phyloP scores from a whole-genome alignment of 2,329 filamentous ascomycete genomes.

The Venturiaceae sp. region DNA sequence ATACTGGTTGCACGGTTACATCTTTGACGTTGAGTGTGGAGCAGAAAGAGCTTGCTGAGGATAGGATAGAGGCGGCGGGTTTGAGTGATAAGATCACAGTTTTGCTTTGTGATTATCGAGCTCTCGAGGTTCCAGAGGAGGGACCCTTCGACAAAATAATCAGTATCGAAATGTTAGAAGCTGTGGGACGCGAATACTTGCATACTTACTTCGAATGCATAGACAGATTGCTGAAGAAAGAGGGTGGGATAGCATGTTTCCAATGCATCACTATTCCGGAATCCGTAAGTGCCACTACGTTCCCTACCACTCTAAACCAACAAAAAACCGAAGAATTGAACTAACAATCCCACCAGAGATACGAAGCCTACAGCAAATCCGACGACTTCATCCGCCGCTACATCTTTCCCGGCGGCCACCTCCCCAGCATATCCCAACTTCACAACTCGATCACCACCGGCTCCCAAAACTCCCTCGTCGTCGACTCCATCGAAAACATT shows the following conservation, averaged over 20 bases:
- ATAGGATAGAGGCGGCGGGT: conserved; percentile 52
- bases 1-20: conserved; percentile 59
- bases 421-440: conserved; percentile 57
- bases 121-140: conserved; percentile 41
- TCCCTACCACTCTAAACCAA: not conserved
- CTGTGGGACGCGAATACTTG: conserved; percentile 59
- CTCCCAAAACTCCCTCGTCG: conserved; percentile 51
- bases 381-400: conserved; percentile 70
- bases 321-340: not conserved
- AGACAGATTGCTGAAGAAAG: conserved; percentile 52
- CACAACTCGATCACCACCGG: conserved; percentile 53
- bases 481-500: conserved; percentile 62
- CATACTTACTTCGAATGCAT: conserved; percentile 58
- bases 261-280: conserved; percentile 74
- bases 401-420: conserved; percentile 69
- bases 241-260: conserved; percentile 59
- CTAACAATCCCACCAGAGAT: conserved; percentile 29
- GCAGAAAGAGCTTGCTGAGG: conserved; percentile 58
- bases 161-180: conserved; percentile 71
- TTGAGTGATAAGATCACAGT: conserved; percentile 54
- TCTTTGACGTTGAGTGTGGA: conserved; percentile 59
- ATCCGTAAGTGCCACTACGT: conserved; percentile 22
- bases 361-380: conserved; percentile 54
- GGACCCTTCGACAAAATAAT: conserved; percentile 59
- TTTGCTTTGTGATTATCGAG: conserved; percentile 58